These are phyloP conservation scores for Trametes maxima DNA, from an alignment of 768 basidiomycete genomes.

Conservation along the genomic window DNA sequence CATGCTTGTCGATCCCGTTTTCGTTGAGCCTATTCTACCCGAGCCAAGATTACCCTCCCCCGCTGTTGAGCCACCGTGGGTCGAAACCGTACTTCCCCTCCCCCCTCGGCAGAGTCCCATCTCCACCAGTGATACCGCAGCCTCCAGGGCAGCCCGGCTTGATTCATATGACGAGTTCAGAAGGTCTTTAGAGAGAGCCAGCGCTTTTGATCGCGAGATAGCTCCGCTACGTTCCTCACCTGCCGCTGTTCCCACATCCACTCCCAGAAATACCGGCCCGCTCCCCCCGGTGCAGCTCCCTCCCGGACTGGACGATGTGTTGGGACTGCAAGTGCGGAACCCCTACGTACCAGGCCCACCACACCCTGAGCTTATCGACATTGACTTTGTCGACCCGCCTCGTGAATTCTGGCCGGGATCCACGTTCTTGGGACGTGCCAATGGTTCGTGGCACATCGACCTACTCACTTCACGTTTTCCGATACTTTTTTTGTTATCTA, in stretches of 20 bases:
- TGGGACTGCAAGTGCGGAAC: not conserved
- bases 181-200: conserved; percentile 9
- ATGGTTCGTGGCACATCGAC: too few species aligned
- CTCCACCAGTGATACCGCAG: not conserved
- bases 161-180: not conserved
- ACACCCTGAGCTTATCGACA: not conserved
- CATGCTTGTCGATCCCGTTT: conserved; percentile 8
- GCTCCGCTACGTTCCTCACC: conserved; percentile 17
- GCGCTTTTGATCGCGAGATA: conserved; percentile 20
- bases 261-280: not conserved
- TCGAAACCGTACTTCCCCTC: not conserved
- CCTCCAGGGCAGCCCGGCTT: not conserved
- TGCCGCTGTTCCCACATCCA: not conserved
- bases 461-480: too few species aligned
- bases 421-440: too few species aligned
- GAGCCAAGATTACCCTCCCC: not conserved
- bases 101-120: not conserved
- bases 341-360: not conserved
- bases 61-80: not conserved
- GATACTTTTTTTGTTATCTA: too few species aligned
- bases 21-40: not conserved
- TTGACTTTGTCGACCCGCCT: too few species aligned
- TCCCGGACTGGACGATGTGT: not conserved
- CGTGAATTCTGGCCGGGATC: too few species aligned
- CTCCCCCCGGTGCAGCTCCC: not conserved